Base-by-base conservation (phyloP, 352 stramenopile genomes). In the Globisporangium megalacanthum region DNA sequence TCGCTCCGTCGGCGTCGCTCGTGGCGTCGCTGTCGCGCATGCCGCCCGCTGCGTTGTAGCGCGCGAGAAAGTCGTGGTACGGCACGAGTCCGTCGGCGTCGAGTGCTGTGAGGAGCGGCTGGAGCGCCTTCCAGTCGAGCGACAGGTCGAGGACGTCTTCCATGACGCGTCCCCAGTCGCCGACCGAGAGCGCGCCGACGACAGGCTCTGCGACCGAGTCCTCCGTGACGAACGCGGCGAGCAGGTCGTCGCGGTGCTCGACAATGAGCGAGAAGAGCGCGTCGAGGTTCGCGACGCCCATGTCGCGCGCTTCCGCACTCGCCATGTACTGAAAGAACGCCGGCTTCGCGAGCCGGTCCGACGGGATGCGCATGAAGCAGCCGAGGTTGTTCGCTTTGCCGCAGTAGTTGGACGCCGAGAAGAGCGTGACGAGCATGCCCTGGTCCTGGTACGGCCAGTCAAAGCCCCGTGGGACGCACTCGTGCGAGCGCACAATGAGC, bases 321-420 rank as follows among this genome's bases (percentile, higher is more conserved):
- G 84, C 84, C 81, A 92, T 94, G 63, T 92, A 94, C 71, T 94
- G 84, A 64, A 94, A 91, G 58, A 94, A 94, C 6, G 79, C 82
- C 10, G 84, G 84, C 58, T 92, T 94, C 44, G 77, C 78, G 35
- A 77, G 70, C n/a, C 49, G 64, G 36, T 73, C 77, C 20, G 77
- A 74, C 22, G 82, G 82, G 37, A 94, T 83, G 20, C 80, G 84
- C 74, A 94, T 91, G 55, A 92, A 94, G 54, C 82, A 92, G 41
- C 84, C 84, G 5, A 92, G 66, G 56, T 92, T 94, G 59, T 94
- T 92, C 33, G 83, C 80, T 52, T 88, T 88, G 51, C 83, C 80
- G 54, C 84, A 89, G 61, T 95, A 95, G 52, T 93, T 92, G 37
- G 82, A 94, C 39, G 86, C 86, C 20, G 83, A 94, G 54, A 95